Conservation (phyloP, 768 basidiomycete species). For the Cantharellus cinnabarinus region DNA sequence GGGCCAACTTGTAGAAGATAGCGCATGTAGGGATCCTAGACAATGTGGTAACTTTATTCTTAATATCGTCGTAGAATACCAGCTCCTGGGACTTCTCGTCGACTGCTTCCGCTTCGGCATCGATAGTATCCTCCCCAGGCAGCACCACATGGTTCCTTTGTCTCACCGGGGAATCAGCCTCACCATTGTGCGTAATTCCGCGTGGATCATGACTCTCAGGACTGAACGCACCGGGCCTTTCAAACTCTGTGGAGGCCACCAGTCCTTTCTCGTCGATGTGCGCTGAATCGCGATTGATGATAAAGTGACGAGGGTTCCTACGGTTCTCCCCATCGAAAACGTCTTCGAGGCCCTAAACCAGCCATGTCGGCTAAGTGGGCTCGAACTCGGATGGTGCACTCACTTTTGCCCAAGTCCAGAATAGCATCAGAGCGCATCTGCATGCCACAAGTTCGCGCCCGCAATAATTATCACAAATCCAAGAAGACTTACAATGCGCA, state of each 20-base stretch:
- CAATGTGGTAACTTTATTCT: conserved; percentile 10
- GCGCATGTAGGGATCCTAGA: conserved; percentile 31
- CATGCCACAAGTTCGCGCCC: background rate
- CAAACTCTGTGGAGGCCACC: too few species aligned
- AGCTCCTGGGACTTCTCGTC: background rate
- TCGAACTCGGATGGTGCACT: background rate
- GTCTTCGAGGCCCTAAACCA: conserved; percentile 31
- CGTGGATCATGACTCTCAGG: too few species aligned
- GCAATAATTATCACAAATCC: background rate
- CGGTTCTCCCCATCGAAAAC: conserved; percentile 36
- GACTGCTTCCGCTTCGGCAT: too few species aligned
- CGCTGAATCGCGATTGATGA: conserved; percentile 15
- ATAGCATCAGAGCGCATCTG: conserved; percentile 23
- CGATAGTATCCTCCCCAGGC: too few species aligned
- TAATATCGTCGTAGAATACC: background rate
- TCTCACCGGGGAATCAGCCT: too few species aligned
- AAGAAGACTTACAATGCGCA: conserved; percentile 22
- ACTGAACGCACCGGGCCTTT: too few species aligned
- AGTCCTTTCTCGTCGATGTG: background rate
- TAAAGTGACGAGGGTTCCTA: conserved; percentile 33
- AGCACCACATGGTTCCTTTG: too few species aligned
- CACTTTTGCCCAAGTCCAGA: conserved; percentile 50
- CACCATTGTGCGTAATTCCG: too few species aligned
- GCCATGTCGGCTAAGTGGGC: background rate
- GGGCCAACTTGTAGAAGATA: conserved; percentile 35